Evolutionary conservation across 2,329 filamentous ascomycete species (phyloP), one percentile per base, ranked within the genome.

Genomic region (Elsinoe batatas): DNA sequence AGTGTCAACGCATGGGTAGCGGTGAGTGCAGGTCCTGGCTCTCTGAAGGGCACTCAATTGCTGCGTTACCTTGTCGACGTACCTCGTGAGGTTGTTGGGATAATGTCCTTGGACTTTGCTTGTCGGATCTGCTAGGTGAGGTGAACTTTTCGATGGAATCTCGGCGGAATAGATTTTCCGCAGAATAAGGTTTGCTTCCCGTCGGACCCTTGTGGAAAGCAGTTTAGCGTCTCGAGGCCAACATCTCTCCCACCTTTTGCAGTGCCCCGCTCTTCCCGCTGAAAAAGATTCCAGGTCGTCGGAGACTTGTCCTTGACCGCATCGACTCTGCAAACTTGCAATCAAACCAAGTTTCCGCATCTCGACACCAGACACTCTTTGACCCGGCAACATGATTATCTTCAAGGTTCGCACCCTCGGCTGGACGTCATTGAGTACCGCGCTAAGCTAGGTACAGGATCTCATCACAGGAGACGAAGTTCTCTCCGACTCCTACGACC

Each of bases 401-500:
- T 80, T 69, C 74, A 80, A 79, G 72, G 78, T 79, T 60, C 58
- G 26, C 26, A 5, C 26, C 26, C 26, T 5, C 26, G 26, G 3
- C 26, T 30, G 26, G 7, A 30, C 5, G 73, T 65, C 63, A 60
- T 44, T 53, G 36, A 42, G 37, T 30, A 33, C 30, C 2, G 15
- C 38, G 33, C 59, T 57, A 47, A 59, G 56, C 58, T 44, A 47
- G 51, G 33, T 38, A 59, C 67, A 98, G 93, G 93, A 98, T 72
- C 76, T 93, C 67, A 72, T 96, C 75, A 87, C 82, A 74, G 88
- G 78, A 63, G 91, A 96, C 77, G 93, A 98, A 85, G 81, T 98
- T 73, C 84, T 97, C 83, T 94, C 93, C 69, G 91, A 97, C 78
- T 93, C 87, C 65, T 96, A 85, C 78, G 79, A 90, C 65, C 74